Evolutionary conservation across 106 monocot species (phyloP), one percentile per base, ranked within the genome.

Genomic region (Dendrobium catenatum): DNA sequence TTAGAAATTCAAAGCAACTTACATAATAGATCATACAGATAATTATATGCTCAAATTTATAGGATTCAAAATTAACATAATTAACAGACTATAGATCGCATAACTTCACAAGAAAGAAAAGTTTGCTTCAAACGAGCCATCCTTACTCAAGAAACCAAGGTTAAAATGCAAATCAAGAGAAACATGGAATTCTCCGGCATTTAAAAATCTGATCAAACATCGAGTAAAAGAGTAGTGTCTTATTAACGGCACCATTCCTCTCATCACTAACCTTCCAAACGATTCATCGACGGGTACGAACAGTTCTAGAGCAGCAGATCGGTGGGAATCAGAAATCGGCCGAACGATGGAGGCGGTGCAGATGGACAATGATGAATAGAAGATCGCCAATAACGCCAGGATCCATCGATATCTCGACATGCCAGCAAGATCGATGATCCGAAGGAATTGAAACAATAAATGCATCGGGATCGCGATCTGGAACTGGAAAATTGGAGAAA

Each of bases 291-390:
- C 8, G 10, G 89, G 84, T 20, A 74, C 82, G 83, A 89, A 87
- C 40, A 89, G 80, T 73, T 89, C 87, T 26, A 47, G n/a, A 2
- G 89, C 89, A 9, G 89, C 85, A 44, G 89, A 89, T 83, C 87
- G 84, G 78, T 89, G 87, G 20, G 82, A 87, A 20, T 89, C 89
- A 19, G 87, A 85, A 73, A 89, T 83, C 26, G 89, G 89, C 19
- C 85, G 89, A 26, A 87, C 49, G 22, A 44, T 73, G 79, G 84
- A 54, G 59, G 83, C 77, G 6, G 17, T 48, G 31, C 42, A 48
- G 26, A 24, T 22, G 46, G 78, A 46, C 22, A 78, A 26, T 7
- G 77, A 15, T 22, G 55, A 47, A 31, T 27, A 82, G 86, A 86
- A 64, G 47, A 79, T 55, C 68, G 55, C 75, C 24, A 79, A 40